A percentile compares a stretch with the other conserved stretches of the same genome.
Evolutionary conservation across 2,329 filamentous ascomycete species (phyloP).

Genomic region (Penicillium sp.): DNA sequence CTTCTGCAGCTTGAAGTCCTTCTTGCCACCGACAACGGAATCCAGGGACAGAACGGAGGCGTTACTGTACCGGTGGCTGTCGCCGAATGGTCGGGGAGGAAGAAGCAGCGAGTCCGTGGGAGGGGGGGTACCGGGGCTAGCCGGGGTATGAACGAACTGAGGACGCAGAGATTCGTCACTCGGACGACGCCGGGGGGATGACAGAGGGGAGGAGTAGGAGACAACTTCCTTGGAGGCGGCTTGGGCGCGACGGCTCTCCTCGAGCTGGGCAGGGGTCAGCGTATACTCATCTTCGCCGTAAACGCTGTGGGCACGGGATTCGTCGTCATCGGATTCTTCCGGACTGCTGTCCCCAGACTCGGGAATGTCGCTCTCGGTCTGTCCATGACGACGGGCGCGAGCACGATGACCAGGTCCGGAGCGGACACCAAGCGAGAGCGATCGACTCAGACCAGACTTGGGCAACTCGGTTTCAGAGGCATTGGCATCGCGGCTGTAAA

Average conservation of each 20-base stretch:
- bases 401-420: slow-evolving; percentile 39
- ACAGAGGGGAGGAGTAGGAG: slow-evolving; percentile 2
- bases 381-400: slow-evolving; percentile 24
- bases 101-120: slow-evolving; percentile 27
- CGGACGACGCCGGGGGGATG: slow-evolving; percentile 7
- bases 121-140: slow-evolving; percentile 24
- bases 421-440: slow-evolving; percentile 40
- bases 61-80: slow-evolving; percentile 34
- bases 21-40: slow-evolving; percentile 54
- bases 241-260: slow-evolving; percentile 29
- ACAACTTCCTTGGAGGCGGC: slow-evolving; percentile 14
- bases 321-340: slow-evolving; percentile 33
- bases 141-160: slow-evolving; percentile 16
- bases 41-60: slow-evolving; percentile 51
- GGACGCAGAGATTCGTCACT: slow-evolving; percentile 22
- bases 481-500: slow-evolving; percentile 34
- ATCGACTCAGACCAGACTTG: slow-evolving; percentile 32
- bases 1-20: slow-evolving; percentile 58
- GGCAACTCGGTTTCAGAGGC: slow-evolving; percentile 28
- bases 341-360: slow-evolving; percentile 21
- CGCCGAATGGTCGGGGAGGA: slow-evolving; percentile 23
- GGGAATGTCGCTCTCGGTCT: slow-evolving; percentile 10
- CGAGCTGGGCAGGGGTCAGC: slow-evolving; percentile 34
- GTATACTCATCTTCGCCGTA: slow-evolving; percentile 39
- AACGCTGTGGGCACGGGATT: slow-evolving; percentile 28